Percentiles rank a stretch among this genome's conserved stretches.
Conservation (phyloP, 805 yeast species). For the Nakazawaea ernobii region DNA sequence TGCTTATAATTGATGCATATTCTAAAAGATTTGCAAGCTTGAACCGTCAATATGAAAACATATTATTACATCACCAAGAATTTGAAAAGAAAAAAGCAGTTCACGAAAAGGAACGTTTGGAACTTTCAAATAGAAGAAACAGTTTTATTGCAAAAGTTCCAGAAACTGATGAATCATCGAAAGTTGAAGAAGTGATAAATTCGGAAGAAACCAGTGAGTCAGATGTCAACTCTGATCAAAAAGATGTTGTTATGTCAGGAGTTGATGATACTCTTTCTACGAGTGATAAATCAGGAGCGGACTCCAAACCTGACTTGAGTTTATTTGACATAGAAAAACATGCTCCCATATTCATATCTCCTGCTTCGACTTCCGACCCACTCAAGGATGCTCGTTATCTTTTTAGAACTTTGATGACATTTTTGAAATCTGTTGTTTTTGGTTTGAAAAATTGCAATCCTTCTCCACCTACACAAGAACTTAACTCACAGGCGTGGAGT, state of each 20-base stretch:
- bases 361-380: slow-evolving; percentile 53
- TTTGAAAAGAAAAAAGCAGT: slow-evolving; percentile 39
- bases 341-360: slow-evolving; percentile 56
- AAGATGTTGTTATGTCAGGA: slow-evolving; percentile 24
- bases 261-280: slow-evolving; percentile 11
- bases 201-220: slow-evolving; percentile 4
- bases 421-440: slow-evolving; percentile 82
- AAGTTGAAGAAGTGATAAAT: background rate
- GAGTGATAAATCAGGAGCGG: slow-evolving; percentile 6
- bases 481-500: slow-evolving; percentile 64
- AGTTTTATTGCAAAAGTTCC: background rate
- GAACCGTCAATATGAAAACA: slow-evolving; percentile 64
- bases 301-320: slow-evolving; percentile 21
- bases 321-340: slow-evolving; percentile 40
- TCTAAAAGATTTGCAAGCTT: slow-evolving; percentile 74
- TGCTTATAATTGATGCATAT: slow-evolving; percentile 83
- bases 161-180: background rate
- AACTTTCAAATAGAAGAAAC: slow-evolving; percentile 26
- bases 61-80: slow-evolving; percentile 54
- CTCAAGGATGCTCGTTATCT: slow-evolving; percentile 83
- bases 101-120: slow-evolving; percentile 35
- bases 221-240: slow-evolving; percentile 16
- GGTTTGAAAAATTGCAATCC: slow-evolving; percentile 90
- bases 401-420: slow-evolving; percentile 84
- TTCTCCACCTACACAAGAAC: slow-evolving; percentile 52